A percentile compares a stretch with the other conserved stretches of the same genome.
These are phyloP conservation scores for Trichoderma asperellum DNA, from an alignment of 2,329 filamentous ascomycete species.

Conservation along the genomic window DNA sequence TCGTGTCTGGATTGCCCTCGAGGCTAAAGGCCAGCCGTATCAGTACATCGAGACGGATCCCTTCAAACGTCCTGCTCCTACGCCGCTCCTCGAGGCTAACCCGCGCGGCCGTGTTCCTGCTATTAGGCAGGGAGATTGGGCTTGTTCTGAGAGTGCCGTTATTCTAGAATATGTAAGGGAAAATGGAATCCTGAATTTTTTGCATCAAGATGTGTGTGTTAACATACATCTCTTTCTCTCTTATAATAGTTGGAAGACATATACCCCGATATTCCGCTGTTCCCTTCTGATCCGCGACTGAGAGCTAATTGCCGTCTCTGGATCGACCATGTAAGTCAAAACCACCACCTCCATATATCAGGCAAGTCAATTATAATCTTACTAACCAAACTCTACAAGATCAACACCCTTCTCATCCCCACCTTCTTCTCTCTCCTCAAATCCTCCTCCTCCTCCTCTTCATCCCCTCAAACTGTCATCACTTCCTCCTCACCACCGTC, in stretches of 20 bases:
- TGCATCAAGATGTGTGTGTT: slow-evolving; percentile 41
- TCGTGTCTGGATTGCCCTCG: slow-evolving; percentile 85
- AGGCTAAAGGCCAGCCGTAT: slow-evolving; percentile 76
- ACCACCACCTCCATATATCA: neutral
- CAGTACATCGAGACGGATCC: slow-evolving; percentile 88
- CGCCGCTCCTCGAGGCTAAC: slow-evolving; percentile 70
- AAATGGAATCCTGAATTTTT: neutral
- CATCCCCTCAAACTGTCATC: slow-evolving; percentile 54
- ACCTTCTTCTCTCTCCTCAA: slow-evolving; percentile 75
- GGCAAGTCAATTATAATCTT: neutral
- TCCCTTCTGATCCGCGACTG: slow-evolving; percentile 67
- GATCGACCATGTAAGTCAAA: slow-evolving; percentile 70
- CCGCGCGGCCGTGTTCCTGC: slow-evolving; percentile 76
- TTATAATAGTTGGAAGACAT: slow-evolving; percentile 72
- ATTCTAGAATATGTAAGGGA: slow-evolving; percentile 76
- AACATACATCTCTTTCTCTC: slow-evolving; percentile 37
- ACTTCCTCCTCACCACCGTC: slow-evolving; percentile 54
- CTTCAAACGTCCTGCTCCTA: slow-evolving; percentile 66
- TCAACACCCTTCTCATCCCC: slow-evolving; percentile 77
- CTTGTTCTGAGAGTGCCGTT: slow-evolving; percentile 78
- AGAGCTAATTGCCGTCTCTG: slow-evolving; percentile 78
- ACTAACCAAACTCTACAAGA: slow-evolving; percentile 47
- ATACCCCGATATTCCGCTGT: slow-evolving; percentile 59
- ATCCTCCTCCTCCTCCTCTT: slow-evolving; percentile 44
- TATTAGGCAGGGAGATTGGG: slow-evolving; percentile 78